Base-by-base conservation (phyloP, 805 yeast genomes). In the Millerago galiae region DNA sequence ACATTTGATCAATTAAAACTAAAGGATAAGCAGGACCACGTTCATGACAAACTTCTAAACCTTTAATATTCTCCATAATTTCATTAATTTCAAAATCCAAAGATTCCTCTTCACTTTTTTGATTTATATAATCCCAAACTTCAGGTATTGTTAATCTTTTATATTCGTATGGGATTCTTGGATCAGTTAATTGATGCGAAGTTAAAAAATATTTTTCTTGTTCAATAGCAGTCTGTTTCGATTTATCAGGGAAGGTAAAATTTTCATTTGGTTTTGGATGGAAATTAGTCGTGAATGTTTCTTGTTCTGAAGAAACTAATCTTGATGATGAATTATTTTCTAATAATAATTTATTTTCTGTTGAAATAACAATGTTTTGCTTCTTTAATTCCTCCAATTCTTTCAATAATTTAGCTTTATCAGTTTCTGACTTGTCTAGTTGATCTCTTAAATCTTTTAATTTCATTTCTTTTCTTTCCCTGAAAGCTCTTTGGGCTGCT, bases 401-500 rank as follows among this genome's bases (percentile, higher is more conserved):
- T 33, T 66, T 67, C 37, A 61, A 44, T 25, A 82, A 58, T 33
- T 58, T 59, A 37, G 66, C 69, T 42, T 74, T 72, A 48, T 78
- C 79, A 30, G 56, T 63, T 56, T 82, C 91, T 34, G 83, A 74
- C 44, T 71, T 67, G 14, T 66, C 62, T 46, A 87, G 63, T 57
- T 78, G 79, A 3, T 62, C 62, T 50, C 83, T 38, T 46, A 91
- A 71, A 49, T 88, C 95, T 57, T 79, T 77, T 79, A 93, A 75
- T 57, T 85, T 87, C 41, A 72, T 72, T 62, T 91, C 98, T 61
- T 93, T 91, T 47, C 98, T 77, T 64, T 93, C 98, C 44, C 98
- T 72, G 65, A 88, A 91, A 6, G 98, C 98, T 43, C 98, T 72
- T 65, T 93, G 99, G 13, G 98, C 98, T 3, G 97, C 97, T 55